Base-by-base conservation (phyloP, 2,329 filamentous ascomycete genomes). In the Aspergillus thermomutatus region DNA sequence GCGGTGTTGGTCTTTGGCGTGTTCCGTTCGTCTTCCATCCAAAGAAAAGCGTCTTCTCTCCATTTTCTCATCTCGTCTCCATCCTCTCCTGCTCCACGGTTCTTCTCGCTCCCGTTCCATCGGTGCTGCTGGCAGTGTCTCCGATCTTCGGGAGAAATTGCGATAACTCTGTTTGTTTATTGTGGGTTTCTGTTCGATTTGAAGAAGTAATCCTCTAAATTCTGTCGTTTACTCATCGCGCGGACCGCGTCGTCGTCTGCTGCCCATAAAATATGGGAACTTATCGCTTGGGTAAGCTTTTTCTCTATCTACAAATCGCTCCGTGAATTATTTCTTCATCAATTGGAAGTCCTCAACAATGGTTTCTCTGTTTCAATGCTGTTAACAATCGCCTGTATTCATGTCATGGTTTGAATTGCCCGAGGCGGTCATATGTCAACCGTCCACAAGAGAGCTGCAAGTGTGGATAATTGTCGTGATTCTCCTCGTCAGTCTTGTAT, bases 1-100 rank as follows among this genome's bases (percentile, higher is more conserved):
- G 65, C 61, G 60, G 60, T 37, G 53, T 54, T 66, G 64, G 64
- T 66, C 64, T 59, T 61, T 60, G 57, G 57, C 58, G 63, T 37
- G 53, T 59, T 64, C 63, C 64, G 60, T 63, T 60, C 56, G 27
- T 52, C 50, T 34, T 37, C 45, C 40, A 34, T 23, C 50, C 47
- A 21, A 46, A 50, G 45, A 37, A 51, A 56, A 23, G 40, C 1
- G 26, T 52, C 43, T 48, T 54, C 14, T 52, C 48, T 45, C 40
- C 45, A 47, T 46, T 54, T 55, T 50, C 55, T 47, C 52, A 51
- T 61, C 54, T 28, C 49, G 49, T 54, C 26, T 25, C 55, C 54
- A 37, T 43, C 53, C 53, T 49, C 17, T 26, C 10, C 49, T 31
- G n/a, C 10, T 43, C 52, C 28, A 34, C 54, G 31, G 40, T 48